phyloP scores from a whole-genome alignment of 2,329 filamentous ascomycete species.

The Cytospora piceae region DNA sequence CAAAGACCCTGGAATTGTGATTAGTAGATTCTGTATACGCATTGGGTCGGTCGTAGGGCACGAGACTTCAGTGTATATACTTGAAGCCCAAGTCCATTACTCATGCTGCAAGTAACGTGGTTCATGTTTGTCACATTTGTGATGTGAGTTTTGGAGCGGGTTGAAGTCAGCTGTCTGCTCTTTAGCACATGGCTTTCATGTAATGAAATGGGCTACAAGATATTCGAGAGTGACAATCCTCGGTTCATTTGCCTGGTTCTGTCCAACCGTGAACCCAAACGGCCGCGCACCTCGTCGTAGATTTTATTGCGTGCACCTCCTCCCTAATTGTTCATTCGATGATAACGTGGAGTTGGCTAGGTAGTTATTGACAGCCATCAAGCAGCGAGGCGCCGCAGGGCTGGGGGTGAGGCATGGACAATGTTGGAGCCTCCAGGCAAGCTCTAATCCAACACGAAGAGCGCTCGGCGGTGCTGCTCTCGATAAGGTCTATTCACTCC shows the following conservation, averaged over 20 bases:
- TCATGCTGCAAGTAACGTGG: not conserved
- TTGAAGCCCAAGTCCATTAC: not conserved
- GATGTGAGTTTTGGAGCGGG: not conserved
- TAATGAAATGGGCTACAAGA: not conserved
- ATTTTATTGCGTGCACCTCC: not conserved
- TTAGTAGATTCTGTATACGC: not conserved
- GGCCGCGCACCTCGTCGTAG: not conserved
- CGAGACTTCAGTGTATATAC: not conserved
- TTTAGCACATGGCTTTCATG: not conserved
- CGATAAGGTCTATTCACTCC: not conserved
- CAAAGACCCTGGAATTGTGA: not conserved
- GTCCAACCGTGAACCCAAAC: not conserved
- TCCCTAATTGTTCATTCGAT: not conserved
- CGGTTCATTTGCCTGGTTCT: not conserved
- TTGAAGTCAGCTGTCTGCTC: not conserved
- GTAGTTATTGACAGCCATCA: not conserved
- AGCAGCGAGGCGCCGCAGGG: not conserved
- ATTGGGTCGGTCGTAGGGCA: not conserved
- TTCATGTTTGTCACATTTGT: not conserved
- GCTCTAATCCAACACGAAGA: not conserved
- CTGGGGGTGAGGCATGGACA: not conserved
- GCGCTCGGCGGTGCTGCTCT: not conserved
- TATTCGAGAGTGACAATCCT: not conserved
- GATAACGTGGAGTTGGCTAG: not conserved
- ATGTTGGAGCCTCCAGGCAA: not conserved